Evolutionary conservation across 2,329 filamentous ascomycete genomes (phyloP).

Genomic region (Knufia petricola): DNA sequence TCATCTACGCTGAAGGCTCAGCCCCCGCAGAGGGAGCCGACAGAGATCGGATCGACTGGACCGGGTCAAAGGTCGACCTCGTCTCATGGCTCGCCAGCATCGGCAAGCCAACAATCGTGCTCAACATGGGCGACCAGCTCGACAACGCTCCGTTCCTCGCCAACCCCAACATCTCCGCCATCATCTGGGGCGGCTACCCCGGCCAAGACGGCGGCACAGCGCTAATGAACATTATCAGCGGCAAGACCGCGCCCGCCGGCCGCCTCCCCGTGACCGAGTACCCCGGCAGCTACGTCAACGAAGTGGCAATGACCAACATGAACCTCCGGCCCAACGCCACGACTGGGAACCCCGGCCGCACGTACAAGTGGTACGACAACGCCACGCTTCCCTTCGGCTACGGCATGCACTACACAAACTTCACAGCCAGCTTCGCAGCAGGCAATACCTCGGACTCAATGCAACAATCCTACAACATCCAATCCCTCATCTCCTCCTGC

Average conservation of each 20-base stretch:
- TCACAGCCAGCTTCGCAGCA: slow-evolving; percentile 20
- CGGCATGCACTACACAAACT: slow-evolving; percentile 37
- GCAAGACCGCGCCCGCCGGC: slow-evolving; percentile 33
- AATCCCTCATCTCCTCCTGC: slow-evolving; percentile 25
- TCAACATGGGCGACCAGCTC: slow-evolving; percentile 38
- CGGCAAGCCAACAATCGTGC: slow-evolving; percentile 32
- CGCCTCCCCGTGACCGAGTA: slow-evolving; percentile 34
- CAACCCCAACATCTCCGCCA: slow-evolving; percentile 32
- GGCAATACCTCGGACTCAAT: neutral
- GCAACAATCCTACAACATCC: slow-evolving; percentile 30
- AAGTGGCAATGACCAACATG: slow-evolving; percentile 35
- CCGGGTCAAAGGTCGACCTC: slow-evolving; percentile 34
- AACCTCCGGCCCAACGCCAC: slow-evolving; percentile 29
- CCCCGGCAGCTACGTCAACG: slow-evolving; percentile 32
- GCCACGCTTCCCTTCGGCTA: slow-evolving; percentile 36
- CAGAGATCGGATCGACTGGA: slow-evolving; percentile 34
- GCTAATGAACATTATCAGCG: slow-evolving; percentile 34
- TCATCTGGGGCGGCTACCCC: slow-evolving; percentile 38
- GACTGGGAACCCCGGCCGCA: slow-evolving; percentile 32
- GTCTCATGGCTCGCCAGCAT: slow-evolving; percentile 30
- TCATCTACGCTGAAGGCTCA: slow-evolving; percentile 34
- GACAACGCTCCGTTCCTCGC: slow-evolving; percentile 32
- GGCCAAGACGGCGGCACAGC: slow-evolving; percentile 36
- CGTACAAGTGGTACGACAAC: slow-evolving; percentile 37
- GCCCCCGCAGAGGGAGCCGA: slow-evolving; percentile 35